Base-by-base conservation (phyloP, 139 green algal genomes). In the Microglena sp. region DNA sequence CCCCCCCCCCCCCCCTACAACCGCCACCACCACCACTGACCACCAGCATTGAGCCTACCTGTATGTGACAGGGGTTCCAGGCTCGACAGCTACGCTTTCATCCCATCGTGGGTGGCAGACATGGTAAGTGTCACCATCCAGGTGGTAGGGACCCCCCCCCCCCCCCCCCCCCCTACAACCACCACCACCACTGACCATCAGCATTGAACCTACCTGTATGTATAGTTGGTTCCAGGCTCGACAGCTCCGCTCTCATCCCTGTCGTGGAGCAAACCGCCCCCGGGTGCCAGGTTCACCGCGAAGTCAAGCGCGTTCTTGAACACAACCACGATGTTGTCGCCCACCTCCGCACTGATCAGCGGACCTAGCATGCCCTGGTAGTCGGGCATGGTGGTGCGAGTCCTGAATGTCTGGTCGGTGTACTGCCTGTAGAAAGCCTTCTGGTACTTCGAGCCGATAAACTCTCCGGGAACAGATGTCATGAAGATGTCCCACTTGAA, bases 351-450 rank as follows among this genome's bases (percentile, higher is more conserved):
- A 31, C 61, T 33, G 4, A 86, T 53, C 1, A 75, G 62, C 8
- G 80, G 80, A 33, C 80, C 75, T 55, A 80, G 70, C 22, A 68
- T 60, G 45, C 74, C 64, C 15, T 68, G 57, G 31, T 60, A 69
- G 2, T 5, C 40, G 3, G 65, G 66, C 3, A 26, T 29, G 1
- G 18, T 5, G 29, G 43, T 29, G 32, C 3, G 43, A 0, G 66
- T 68, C 18, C 33, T 67, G 73, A 84, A 86, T 18, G 22, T 71
- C 3, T 31, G 63, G 59, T 86, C 76, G 2, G 70, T 80, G 73
- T 86, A 86, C 28, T 55, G n/a, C 4, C 29, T 5, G 35, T 46
- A 71, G 21, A 31, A 3, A 4, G 27, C 53, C 64, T 71, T 71
- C 3, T 22, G 34, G 32, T 35, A 36, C 31, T n/a, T n/a, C n/a